Base-by-base conservation (phyloP, 1,284 basidiomycete species). In the Malassezia sympodialis region DNA sequence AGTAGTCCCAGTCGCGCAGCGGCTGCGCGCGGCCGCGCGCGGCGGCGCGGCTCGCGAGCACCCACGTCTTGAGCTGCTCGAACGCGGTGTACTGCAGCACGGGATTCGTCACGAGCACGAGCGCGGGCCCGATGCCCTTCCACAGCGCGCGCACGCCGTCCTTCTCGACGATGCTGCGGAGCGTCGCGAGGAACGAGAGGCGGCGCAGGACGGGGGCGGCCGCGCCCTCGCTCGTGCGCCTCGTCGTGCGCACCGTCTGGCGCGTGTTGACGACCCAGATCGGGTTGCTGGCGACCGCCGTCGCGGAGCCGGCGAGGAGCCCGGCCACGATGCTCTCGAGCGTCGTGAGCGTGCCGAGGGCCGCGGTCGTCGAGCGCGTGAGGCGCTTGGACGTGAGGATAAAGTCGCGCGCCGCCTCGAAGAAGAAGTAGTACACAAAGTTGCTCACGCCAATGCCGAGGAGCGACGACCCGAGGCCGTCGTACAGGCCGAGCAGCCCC, bases 371-470 rank as follows among this genome's bases (percentile, higher is more conserved):
- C 35, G 49, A 47, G 31, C 21, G 42, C 30, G 49, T 35, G 51
- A 79, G 79, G 42, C 57, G 58, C 52, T 73, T 72, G 45, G 69
- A 67, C 34, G 61, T 64, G 43, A 74, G 61, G 47, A 74, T 70
- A 43, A 68, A 62, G 59, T 75, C 69, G 45, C 74, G 63, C 48
- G 64, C 59, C 47, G 68, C 64, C 53, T 76, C 69, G 58, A 79
- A 72, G 61, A 79, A 72, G 44, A 75, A 66, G 59, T 78, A 73
- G 64, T 77, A 63, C 67, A 78, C 68, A 76, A 88, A 90, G 76
- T 98, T 96, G 30, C 91, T 94, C 27, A 96, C 80, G 14, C 88
- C 88, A 61, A 98, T 90, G 2, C 90, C 93, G 32, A 91, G 78
- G 54, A 96, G 78, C 67, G 86, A 88, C 23, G 89, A 90, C 62